These are phyloP conservation scores for Pyrenopolyporus hunteri DNA, from an alignment of 495 filamentous ascomycete genomes.

Conservation along the genomic window DNA sequence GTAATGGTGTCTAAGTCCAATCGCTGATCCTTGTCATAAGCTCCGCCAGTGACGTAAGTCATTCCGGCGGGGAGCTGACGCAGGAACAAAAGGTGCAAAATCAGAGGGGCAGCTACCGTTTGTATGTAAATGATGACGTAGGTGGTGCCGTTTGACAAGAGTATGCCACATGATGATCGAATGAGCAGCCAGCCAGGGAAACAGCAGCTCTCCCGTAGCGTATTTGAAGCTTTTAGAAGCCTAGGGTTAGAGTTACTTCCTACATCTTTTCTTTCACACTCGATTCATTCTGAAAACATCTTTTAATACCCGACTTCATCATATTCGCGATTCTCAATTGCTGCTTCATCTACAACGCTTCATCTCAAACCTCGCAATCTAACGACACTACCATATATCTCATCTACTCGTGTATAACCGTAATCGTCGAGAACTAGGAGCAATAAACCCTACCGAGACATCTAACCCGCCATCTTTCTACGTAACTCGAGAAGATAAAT, in stretches of 20 bases:
- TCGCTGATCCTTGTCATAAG: slow-evolving; percentile 31
- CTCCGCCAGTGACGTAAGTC: slow-evolving; percentile 35
- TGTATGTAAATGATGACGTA: slow-evolving; percentile 40
- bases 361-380: not conserved
- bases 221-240: slow-evolving; percentile 41
- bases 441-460: too few relatives aligned
- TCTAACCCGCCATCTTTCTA: not conserved
- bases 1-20: slow-evolving; percentile 15
- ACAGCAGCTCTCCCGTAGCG: slow-evolving; percentile 22
- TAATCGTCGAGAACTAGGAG: too few relatives aligned
- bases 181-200: slow-evolving; percentile 37
- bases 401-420: too few relatives aligned
- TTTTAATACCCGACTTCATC: not conserved
- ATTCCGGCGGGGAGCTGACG: slow-evolving; percentile 32
- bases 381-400: too few relatives aligned
- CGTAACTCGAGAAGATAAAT: slow-evolving; percentile 5
- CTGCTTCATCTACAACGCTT: too few relatives aligned
- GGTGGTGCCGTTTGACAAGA: slow-evolving; percentile 20
- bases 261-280: slow-evolving; percentile 4
- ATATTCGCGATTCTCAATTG: too few relatives aligned
- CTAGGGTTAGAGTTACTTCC: slow-evolving; percentile 3
- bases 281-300: slow-evolving; percentile 10
- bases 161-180: slow-evolving; percentile 41
- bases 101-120: slow-evolving; percentile 13
- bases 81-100: slow-evolving; percentile 33